phyloP scores from a whole-genome alignment of 176 grass and related monocot genomes.

The Triticum turgidum region DNA sequence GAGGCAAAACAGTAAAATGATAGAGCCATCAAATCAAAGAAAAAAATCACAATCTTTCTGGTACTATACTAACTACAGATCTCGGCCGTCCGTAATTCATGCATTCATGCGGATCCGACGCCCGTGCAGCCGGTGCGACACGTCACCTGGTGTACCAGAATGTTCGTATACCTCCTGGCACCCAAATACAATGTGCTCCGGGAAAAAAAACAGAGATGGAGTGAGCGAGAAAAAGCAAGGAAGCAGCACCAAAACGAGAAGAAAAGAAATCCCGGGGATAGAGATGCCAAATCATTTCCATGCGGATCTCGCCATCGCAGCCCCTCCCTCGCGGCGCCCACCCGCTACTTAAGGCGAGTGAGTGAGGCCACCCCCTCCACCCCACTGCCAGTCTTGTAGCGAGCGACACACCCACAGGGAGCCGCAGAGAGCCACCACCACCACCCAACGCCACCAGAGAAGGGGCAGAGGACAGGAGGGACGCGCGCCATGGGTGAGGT shows the following conservation, averaged over 20 bases:
- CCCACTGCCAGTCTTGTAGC: background rate
- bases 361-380: constrained; percentile 8
- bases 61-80: background rate
- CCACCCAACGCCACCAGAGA: background rate
- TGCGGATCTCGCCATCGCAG: constrained; percentile 36
- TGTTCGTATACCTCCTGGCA: background rate
- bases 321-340: constrained; percentile 8
- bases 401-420: constrained; percentile 2
- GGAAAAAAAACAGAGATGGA: background rate
- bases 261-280: background rate
- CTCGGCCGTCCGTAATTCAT: background rate
- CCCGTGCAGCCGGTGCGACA: background rate
- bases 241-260: background rate
- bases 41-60: background rate
- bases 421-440: constrained; percentile 14
- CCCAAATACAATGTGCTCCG: background rate
- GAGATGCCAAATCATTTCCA: constrained; percentile 45
- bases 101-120: background rate
- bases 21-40: background rate
- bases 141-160: background rate
- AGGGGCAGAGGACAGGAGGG: background rate
- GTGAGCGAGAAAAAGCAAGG: background rate
- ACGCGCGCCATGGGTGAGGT: constrained; percentile 67
- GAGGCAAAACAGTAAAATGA: background rate
- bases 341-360: constrained; percentile 23